Evolutionary conservation across 2,329 filamentous ascomycete species (phyloP), one percentile per base, ranked within the genome.

Genomic region (Penicillium polonicum): DNA sequence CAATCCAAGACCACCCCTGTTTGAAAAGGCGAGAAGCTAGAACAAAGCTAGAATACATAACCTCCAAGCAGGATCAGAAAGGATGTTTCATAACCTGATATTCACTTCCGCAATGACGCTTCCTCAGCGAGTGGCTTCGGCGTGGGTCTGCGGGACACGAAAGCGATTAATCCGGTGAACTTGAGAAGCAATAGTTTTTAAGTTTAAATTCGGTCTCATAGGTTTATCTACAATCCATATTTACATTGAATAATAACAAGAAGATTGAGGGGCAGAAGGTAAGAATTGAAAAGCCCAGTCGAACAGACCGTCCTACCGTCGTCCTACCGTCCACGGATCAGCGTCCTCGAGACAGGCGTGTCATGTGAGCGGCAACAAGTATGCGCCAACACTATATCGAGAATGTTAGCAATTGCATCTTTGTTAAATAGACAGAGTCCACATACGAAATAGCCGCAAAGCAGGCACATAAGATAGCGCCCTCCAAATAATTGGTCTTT

Each of bases 381-480:
- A 63, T 17, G 61, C 59, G 3, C 61, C 61, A 38, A 63, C 61
- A 43, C 61, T 63, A 39, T 17, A 27, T 29, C 15, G 17, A 27
- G 15, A 33, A 38, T 36, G 15, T 57, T 21, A 57, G 42, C 17
- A 31, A n/a, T 48, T 35, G 17, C 5, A 38, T 19, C n/a, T 31
- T 17, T 13, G 6, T 12, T 2, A 5, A 36, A 39, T 23, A 23
- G 10, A 25, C 1, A 15, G n/a, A 15, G 25, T 39, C 3, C 13
- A 60, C 61, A 45, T 58, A 64, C 62, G 62, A 62, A 12, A 64
- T 61, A 39, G 60, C 62, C 9, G 60, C 53, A 43, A 64, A 64
- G 57, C 62, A 63, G 12, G 62, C 60, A 35, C 55, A 61, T 12
- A 64, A 43, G 29, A 64, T 64, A 31, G 58, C 50, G 6, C 62